These are phyloP conservation scores for Calonectria ilicicola DNA, from an alignment of 2,329 filamentous ascomycete genomes.

Conservation along the genomic window DNA sequence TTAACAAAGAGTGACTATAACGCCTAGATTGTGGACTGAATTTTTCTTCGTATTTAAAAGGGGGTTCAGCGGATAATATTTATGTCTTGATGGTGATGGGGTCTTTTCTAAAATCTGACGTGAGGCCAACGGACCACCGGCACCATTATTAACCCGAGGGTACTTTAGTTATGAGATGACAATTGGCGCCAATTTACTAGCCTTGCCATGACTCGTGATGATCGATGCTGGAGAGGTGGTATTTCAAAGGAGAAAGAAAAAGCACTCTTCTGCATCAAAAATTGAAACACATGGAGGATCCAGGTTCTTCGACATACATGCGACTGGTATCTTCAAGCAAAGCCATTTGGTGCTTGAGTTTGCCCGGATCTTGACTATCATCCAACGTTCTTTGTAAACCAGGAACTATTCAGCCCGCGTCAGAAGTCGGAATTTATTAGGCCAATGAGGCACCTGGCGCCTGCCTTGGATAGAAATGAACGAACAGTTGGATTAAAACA, in stretches of 20 bases:
- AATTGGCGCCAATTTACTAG: background rate
- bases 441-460: no score
- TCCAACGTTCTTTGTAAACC: no score
- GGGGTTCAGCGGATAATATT: background rate
- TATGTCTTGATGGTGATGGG: background rate
- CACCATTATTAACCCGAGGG: background rate
- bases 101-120: conserved; percentile 1
- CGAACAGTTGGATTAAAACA: no score
- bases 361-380: no score
- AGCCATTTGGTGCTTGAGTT: no score
- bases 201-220: background rate
- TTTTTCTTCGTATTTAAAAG: background rate
- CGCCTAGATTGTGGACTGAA: background rate
- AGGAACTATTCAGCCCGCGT: no score
- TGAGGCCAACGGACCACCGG: background rate
- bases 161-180: background rate
- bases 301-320: no score
- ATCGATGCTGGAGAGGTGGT: background rate
- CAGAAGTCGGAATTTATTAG: no score
- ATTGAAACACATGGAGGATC: background rate
- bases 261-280: background rate
- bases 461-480: no score
- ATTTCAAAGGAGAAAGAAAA: background rate
- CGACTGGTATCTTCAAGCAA: no score
- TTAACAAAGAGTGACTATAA: no score